A percentile compares a stretch with the other conserved stretches of the same genome.
Conservation (phyloP, 306 rosid genomes). For the Ceratonia siliqua region DNA sequence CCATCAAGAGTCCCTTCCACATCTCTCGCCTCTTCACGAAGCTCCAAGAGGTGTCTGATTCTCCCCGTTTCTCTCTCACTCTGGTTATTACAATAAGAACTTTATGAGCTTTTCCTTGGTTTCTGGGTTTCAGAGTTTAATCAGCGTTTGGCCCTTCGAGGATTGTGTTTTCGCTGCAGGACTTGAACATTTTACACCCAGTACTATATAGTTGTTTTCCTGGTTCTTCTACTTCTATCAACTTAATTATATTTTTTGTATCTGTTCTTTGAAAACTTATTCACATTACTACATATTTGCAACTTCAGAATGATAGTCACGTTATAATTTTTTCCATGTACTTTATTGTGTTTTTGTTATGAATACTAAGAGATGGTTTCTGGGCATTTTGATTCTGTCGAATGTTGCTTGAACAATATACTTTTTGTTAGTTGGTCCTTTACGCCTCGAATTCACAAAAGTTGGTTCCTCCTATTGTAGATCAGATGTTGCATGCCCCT, state of each 20-base stretch:
- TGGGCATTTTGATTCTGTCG: background rate
- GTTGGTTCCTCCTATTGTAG: constrained; percentile 16
- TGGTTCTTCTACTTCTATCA: background rate
- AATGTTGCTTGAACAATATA: background rate
- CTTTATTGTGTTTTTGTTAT: background rate
- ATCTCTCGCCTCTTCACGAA: constrained; percentile 27
- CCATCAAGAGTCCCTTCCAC: constrained; percentile 37
- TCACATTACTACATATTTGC: background rate
- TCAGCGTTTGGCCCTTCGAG: background rate
- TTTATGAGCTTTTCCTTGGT: background rate
- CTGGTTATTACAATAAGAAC: constrained; percentile 2
- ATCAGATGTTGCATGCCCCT: constrained; percentile 48
- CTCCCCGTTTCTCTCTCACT: background rate
- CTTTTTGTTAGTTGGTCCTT: background rate
- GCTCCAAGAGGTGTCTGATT: constrained; percentile 17
- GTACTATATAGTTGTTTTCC: background rate
- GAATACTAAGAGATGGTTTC: background rate
- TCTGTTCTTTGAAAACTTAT: background rate
- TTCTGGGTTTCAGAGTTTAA: background rate
- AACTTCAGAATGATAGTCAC: background rate
- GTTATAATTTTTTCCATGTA: background rate
- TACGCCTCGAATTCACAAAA: background rate
- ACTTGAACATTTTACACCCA: background rate
- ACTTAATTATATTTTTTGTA: background rate
- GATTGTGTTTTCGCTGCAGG: background rate